phyloP scores from a whole-genome alignment of 129 eudicot genomes.

The Heracleum sosnowskyi region DNA sequence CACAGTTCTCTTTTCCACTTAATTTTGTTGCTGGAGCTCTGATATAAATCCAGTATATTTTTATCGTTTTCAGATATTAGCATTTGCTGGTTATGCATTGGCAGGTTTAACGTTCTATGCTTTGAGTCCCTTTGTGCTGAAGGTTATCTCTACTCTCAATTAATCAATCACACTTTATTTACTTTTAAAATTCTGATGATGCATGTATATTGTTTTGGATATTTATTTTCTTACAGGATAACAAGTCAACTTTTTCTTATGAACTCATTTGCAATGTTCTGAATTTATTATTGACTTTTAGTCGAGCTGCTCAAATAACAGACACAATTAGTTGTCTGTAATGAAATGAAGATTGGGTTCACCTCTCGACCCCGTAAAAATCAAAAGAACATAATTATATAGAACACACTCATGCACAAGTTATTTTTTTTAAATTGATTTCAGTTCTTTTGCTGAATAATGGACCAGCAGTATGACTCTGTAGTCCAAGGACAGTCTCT shows the following conservation, averaged over 20 bases:
- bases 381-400: neutral
- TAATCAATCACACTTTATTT: neutral
- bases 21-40: neutral
- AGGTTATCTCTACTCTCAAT: slow-evolving; percentile 37
- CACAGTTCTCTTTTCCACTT: neutral
- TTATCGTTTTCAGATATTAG: slow-evolving; percentile 42
- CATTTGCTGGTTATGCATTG: slow-evolving; percentile 51
- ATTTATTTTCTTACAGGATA: neutral
- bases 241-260: neutral
- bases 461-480: neutral
- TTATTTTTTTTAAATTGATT: neutral
- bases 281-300: neutral
- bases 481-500: neutral
- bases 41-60: neutral
- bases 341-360: neutral
- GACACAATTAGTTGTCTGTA: neutral
- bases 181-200: neutral
- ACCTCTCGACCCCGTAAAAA: neutral
- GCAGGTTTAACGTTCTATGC: slow-evolving; percentile 50
- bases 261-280: neutral
- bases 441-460: neutral
- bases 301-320: neutral
- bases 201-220: neutral
- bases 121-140: slow-evolving; percentile 61
- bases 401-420: neutral